Evolutionary conservation across 306 rosid species (phyloP), one percentile per base, ranked within the genome.

Genomic region (Myrica gale): DNA sequence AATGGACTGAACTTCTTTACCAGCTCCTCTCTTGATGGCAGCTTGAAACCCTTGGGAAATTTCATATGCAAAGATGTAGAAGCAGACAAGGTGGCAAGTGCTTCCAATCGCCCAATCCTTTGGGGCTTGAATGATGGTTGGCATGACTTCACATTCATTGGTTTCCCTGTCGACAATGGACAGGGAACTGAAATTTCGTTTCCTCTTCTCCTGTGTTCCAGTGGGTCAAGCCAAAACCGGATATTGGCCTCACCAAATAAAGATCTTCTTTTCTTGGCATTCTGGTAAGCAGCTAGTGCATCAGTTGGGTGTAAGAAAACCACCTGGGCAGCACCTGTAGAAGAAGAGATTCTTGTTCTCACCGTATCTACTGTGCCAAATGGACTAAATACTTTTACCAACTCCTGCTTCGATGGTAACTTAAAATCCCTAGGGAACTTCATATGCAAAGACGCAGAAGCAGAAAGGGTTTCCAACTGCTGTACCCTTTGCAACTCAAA

Each of bases 171-270:
- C 13, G 42, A 6, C 13, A 1, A 39, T 7, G 50, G 23, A 1
- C 26, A 42, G 10, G 69, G 46, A 39, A 65, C 50, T 17, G 26
- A 42, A 65, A 17, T 17, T 48, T 65, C 4, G 48, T 23, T 65
- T 65, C 50, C 48, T 71, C 82, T 83, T 79, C 84, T 78, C 45
- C 48, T 52, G 68, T 65, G 67, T n/a, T 78, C 80, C 52, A 55
- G 71, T 46, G 83, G 81, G 54, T 75, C 85, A 11, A 83, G 81
- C 87, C 85, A 83, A 63, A 83, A 83, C 76, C 68, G 78, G 53
- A 83, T 71, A 80, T 80, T 73, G 43, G 80, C 76, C 43, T 9
- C 44, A 15, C 84, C 85, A 44, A 80, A 78, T 72, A 46, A 15
- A 17, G 20, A 39, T 81, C 73, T 86, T 58, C 71, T 85, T 51